Evolutionary conservation across 148 eudicot species (phyloP), one percentile per base, ranked within the genome.

Genomic region (Amaranthus hypochondriacus): DNA sequence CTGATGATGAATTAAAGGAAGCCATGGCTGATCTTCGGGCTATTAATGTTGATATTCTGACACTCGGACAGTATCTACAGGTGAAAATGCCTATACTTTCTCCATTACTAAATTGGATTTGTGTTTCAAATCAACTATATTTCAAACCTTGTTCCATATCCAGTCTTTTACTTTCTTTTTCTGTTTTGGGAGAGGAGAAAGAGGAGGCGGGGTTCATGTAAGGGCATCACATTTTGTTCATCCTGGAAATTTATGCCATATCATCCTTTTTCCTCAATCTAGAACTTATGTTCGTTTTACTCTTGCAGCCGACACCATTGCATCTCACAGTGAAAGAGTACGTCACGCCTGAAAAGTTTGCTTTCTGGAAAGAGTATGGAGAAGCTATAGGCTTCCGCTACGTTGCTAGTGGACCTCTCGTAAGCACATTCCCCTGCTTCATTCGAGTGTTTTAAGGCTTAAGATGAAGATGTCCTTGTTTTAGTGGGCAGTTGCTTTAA

Each of bases 371-470:
- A 77, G 95, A 91, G 53, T 88, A 87, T 69, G 98, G 98, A 65
- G 98, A 91, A 76, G 82, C 98, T 49, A 88, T 94, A 54, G 98
- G 98, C 56, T 94, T 94, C 76, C 93, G 96, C 69, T 94, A 88
- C 71, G 97, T 94, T 81, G 98, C 98, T 44, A 94, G 98, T 84
- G 97, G 98, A 75, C 98, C 98, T 47, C 77, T 94, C 93, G 98
- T 94, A 86, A 86, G 65, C 50, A 66, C 68, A 57, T 73, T 56
- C 4, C 48, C n/a, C 62, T 56, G 60, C 43, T 49, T 18, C 28
- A 6, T 54, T 64, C n/a, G 55, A 59, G 44, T 66, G 42, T 53
- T 18, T 18, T 18, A 18, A 18, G 18, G 18, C 18, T 18, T 18
- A 18, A 7, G 63, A 51, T 42, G 58, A 55, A 18, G 18, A 18